Evolutionary conservation across 345 rosid species (phyloP).

Genomic region (Brassica nigra): DNA sequence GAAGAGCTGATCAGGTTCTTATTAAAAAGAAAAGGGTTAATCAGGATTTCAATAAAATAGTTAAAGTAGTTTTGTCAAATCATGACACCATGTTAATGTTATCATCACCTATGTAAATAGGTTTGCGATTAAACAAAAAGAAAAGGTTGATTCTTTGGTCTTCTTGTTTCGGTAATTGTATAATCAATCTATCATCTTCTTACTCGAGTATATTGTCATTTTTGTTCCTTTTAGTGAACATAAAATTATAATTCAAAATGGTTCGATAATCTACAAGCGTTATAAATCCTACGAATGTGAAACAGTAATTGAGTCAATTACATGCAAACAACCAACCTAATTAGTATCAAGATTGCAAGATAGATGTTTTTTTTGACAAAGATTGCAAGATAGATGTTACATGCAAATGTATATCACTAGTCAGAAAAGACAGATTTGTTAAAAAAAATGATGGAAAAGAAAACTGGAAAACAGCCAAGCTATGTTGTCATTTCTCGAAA

Average conservation of each 20-base stretch:
- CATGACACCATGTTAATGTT: constrained; percentile 37
- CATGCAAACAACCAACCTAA: neutral
- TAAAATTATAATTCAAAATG: neutral
- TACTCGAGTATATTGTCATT: neutral
- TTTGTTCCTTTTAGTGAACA: neutral
- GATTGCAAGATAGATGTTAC: neutral
- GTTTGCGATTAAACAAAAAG: constrained; percentile 15
- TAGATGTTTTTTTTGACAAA: neutral
- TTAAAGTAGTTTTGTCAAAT: constrained; percentile 6
- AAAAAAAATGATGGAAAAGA: neutral
- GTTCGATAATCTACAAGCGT: neutral
- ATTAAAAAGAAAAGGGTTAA: neutral
- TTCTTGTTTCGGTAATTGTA: neutral
- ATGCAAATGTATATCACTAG: neutral
- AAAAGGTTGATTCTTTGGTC: constrained; percentile 6
- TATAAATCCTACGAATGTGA: neutral
- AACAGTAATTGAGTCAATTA: neutral
- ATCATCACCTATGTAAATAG: neutral
- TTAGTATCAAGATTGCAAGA: neutral
- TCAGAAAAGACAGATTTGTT: neutral
- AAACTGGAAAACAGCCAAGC: neutral
- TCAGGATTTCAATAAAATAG: constrained; percentile 10
- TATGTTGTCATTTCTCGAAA: constrained; percentile 14
- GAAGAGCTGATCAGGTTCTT: constrained; percentile 7
- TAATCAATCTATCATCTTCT: constrained; percentile 2